Conservation (phyloP, 495 filamentous ascomycete genomes). For the Acidiella bohemica region DNA sequence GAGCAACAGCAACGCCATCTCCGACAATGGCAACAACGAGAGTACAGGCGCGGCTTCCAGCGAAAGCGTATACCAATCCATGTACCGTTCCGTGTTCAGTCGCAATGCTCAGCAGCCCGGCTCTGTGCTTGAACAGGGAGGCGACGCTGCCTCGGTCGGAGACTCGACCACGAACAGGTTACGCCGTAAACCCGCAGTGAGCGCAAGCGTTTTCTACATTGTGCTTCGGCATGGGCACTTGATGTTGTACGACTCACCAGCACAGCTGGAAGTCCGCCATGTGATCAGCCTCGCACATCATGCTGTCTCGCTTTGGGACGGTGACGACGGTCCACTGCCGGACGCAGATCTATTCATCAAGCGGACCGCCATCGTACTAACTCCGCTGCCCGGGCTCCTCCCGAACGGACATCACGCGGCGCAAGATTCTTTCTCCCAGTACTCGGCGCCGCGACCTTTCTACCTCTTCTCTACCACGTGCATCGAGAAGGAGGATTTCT, state of each 20-base stretch:
- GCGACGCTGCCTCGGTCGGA: conserved; percentile 43
- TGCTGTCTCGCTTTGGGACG: conserved; percentile 71
- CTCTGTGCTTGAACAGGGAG: conserved; percentile 34
- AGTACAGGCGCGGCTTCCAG: conserved; percentile 45
- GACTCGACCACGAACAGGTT: conserved; percentile 56
- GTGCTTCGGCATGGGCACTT: conserved; percentile 70
- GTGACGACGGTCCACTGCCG: conserved; percentile 41
- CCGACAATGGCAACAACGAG: conserved; percentile 61
- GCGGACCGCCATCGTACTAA: conserved; percentile 81
- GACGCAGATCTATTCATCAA: conserved; percentile 94
- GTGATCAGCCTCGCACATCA: conserved; percentile 87
- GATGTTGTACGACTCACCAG: conserved; percentile 88
- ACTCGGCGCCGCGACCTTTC: conserved; percentile 49
- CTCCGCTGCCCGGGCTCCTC: conserved; percentile 39
- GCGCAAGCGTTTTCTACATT: conserved; percentile 13
- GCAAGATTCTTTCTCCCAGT: too few relatives aligned
- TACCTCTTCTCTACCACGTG: conserved; percentile 88
- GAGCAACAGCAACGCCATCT: conserved; percentile 66
- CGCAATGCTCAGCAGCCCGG: conserved; percentile 33
- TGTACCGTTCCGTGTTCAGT: conserved; percentile 95
- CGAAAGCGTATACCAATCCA: conserved; percentile 89
- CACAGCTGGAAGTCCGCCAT: conserved; percentile 85
- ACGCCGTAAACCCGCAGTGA: conserved; percentile 5
- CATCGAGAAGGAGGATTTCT: conserved; percentile 96
- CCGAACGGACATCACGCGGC: conserved; percentile 28